phyloP scores from a whole-genome alignment of 2,329 filamentous ascomycete species.

The Teratosphaeriaceae sp. region DNA sequence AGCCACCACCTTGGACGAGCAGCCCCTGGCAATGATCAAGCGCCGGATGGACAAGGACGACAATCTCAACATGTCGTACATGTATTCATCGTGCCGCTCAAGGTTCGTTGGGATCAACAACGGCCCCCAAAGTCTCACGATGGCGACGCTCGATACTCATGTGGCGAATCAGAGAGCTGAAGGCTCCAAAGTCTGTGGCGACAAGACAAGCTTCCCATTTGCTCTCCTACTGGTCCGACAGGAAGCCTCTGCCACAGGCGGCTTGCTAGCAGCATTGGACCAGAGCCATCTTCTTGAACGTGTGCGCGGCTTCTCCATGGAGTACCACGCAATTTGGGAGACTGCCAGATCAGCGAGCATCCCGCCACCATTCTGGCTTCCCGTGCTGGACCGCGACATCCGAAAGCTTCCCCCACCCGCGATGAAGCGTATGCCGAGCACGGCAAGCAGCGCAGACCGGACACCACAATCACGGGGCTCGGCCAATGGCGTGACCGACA shows the following conservation, averaged over 20 bases:
- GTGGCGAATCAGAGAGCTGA: constrained; percentile 35
- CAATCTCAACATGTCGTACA: constrained; percentile 41
- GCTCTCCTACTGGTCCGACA: constrained; percentile 45
- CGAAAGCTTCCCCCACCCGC: constrained; percentile 43
- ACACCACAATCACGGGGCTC: constrained; percentile 34
- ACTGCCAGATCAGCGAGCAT: constrained; percentile 40
- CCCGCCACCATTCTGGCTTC: constrained; percentile 43
- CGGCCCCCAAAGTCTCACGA: constrained; percentile 34
- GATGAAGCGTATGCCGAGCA: constrained; percentile 19
- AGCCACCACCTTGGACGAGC: constrained; percentile 14
- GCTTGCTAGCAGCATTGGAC: constrained; percentile 39
- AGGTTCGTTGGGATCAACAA: constrained; percentile 45
- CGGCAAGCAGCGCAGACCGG: constrained; percentile 8
- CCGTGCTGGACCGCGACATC: constrained; percentile 44
- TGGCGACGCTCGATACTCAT: constrained; percentile 44
- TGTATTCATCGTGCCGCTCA: constrained; percentile 39
- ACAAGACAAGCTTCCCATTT: constrained; percentile 40
- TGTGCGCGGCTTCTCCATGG: constrained; percentile 48
- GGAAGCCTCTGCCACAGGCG: constrained; percentile 36
- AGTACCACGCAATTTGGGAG: constrained; percentile 47
- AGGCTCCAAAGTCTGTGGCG: neutral
- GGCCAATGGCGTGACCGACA: constrained; percentile 28
- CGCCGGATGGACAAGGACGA: constrained; percentile 40
- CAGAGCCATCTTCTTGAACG: constrained; percentile 46
- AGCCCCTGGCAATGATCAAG: constrained; percentile 26